Evolutionary conservation across 176 grass and related monocot species (phyloP).

Genomic region (Avena eriantha): DNA sequence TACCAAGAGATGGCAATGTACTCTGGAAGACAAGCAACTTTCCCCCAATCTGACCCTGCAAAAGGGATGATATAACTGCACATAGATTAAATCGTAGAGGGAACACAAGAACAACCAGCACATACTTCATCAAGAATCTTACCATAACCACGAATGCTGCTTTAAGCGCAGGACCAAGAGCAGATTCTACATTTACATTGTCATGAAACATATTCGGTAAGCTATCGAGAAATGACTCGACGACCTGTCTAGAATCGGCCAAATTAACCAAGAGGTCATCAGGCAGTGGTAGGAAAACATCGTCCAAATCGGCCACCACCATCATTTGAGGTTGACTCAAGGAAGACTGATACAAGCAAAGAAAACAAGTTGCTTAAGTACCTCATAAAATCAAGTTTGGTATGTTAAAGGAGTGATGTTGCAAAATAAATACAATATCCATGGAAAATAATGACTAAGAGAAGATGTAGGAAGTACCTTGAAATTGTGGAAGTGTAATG

Average conservation of each 20-base stretch:
- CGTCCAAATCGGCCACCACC: constrained; percentile 89
- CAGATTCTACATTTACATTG: constrained; percentile 92
- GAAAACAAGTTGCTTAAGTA: constrained; percentile 29
- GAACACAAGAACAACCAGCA: no score
- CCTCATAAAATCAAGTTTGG: neutral
- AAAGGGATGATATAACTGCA: no score
- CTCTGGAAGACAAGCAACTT: constrained; percentile 96
- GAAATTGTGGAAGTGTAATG: constrained; percentile 96
- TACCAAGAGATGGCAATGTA: constrained; percentile 91
- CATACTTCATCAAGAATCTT: constrained; percentile 35
- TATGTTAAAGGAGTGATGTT: constrained; percentile 4
- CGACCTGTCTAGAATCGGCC: constrained; percentile 79
- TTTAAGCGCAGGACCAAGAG: constrained; percentile 88
- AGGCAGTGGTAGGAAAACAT: constrained; percentile 91
- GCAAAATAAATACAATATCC: neutral
- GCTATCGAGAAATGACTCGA: constrained; percentile 91
- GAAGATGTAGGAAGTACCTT: constrained; percentile 57
- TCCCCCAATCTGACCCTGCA: constrained; percentile 71
- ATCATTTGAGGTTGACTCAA: constrained; percentile 95
- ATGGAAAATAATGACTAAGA: constrained; percentile 7
- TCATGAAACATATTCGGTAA: constrained; percentile 92
- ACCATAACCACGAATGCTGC: constrained; percentile 98
- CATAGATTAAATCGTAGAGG: no score
- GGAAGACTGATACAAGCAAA: constrained; percentile 71
- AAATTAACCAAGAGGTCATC: constrained; percentile 96